phyloP scores from a whole-genome alignment of 768 basidiomycete genomes.

The Rhizopogon sp. region DNA sequence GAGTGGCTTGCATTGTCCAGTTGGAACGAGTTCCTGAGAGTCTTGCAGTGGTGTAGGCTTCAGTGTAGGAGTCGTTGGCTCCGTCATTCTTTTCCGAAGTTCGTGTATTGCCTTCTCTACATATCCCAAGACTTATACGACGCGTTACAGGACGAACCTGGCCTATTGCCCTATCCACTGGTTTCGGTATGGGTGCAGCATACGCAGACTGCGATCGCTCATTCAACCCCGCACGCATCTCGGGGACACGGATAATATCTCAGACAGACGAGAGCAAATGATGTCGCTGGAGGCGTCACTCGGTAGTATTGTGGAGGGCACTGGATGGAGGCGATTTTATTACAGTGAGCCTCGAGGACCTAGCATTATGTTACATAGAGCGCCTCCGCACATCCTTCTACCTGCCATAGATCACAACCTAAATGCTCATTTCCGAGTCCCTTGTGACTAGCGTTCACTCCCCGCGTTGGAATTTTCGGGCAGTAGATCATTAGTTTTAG shows the following conservation, averaged over 20 bases:
- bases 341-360: constrained; percentile 16
- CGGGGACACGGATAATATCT: constrained; percentile 73
- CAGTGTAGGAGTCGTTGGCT: constrained; percentile 82
- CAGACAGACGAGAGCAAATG: constrained; percentile 22
- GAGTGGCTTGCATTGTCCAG: constrained; percentile 22
- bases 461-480: constrained; percentile 1
- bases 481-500: constrained; percentile 4
- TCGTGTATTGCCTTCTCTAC: constrained; percentile 29
- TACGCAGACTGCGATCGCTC: constrained; percentile 92
- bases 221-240: constrained; percentile 87
- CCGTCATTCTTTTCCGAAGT: constrained; percentile 91
- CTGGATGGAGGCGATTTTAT: constrained; percentile 12
- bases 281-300: background rate
- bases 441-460: background rate
- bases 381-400: background rate
- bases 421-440: background rate
- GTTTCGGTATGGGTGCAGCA: constrained; percentile 82
- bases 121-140: constrained; percentile 1
- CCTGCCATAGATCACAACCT: constrained; percentile 1
- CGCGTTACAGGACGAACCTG: constrained; percentile 73
- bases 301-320: background rate
- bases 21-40: constrained; percentile 8
- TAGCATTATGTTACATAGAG: constrained; percentile 11
- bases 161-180: constrained; percentile 83
- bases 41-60: constrained; percentile 75